These are phyloP conservation scores for Polygonum maritimum DNA, from an alignment of 148 eudicot genomes.

Conservation along the genomic window DNA sequence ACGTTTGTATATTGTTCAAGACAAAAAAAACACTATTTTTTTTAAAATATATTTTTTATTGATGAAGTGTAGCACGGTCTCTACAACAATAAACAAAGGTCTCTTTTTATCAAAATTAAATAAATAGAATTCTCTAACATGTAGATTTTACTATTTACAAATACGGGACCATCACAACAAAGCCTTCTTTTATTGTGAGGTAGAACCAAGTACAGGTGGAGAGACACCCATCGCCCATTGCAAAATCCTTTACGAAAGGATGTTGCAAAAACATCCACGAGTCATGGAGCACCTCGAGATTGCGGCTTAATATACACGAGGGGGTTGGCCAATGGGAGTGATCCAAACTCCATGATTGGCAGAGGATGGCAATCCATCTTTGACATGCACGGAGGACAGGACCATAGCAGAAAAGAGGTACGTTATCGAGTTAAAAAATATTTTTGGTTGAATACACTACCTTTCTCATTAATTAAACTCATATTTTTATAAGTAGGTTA, in stretches of 20 bases:
- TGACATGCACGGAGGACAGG: neutral
- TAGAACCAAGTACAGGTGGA: neutral
- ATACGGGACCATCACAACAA: too few species aligned
- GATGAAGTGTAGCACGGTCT: too few species aligned
- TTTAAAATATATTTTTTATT: too few species aligned
- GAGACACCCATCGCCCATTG: neutral
- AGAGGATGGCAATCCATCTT: neutral
- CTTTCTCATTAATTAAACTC: too few species aligned
- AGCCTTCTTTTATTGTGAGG: neutral
- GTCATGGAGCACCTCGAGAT: neutral
- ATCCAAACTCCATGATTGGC: neutral
- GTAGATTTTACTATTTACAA: too few species aligned
- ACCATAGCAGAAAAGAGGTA: neutral
- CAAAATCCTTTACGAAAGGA: neutral
- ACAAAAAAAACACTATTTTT: too few species aligned
- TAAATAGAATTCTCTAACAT: too few species aligned
- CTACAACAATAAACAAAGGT: too few species aligned
- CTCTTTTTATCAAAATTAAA: too few species aligned
- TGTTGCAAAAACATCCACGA: neutral
- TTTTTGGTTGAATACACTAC: too few species aligned
- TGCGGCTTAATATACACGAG: neutral
- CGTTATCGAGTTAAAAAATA: neutral
- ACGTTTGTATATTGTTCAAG: too few species aligned
- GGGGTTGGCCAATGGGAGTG: neutral
- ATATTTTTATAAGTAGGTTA: too few species aligned